Evolutionary conservation across 176 grass and related monocot genomes (phyloP).

Genomic region (Carex parvula): DNA sequence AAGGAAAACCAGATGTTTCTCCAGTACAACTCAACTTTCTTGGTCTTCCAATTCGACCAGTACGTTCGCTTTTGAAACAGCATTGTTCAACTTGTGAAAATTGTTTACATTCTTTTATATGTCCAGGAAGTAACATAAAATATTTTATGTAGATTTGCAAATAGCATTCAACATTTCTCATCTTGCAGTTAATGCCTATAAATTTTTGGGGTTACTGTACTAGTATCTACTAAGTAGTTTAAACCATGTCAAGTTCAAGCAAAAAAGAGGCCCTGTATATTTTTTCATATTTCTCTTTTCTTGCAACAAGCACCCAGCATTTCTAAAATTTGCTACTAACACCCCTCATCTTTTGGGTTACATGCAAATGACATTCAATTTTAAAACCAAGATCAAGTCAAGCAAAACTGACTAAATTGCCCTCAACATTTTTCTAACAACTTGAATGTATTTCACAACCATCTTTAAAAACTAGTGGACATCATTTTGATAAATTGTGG

Average conservation of each 20-base stretch:
- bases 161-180: not conserved
- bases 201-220: not conserved
- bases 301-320: not conserved
- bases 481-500: not conserved
- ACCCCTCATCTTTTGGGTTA: not conserved
- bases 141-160: not conserved
- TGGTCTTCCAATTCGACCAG: constrained; percentile 85
- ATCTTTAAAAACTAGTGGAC: not conserved
- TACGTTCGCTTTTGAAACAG: constrained; percentile 35
- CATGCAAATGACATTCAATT: not conserved
- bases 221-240: not conserved
- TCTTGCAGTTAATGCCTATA: not conserved
- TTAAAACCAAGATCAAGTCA: not conserved
- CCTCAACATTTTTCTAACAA: not conserved
- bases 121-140: not conserved
- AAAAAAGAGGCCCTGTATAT: not conserved
- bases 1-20: constrained; percentile 50
- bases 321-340: not conserved
- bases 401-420: constrained; percentile 1
- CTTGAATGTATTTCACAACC: not conserved
- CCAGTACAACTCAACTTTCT: constrained; percentile 79
- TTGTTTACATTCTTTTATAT: not conserved
- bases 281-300: not conserved
- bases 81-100: not conserved
- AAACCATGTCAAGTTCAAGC: not conserved